These are phyloP conservation scores for Aspergillus jensenii DNA, from an alignment of 2,329 filamentous ascomycete species.

Conservation along the genomic window DNA sequence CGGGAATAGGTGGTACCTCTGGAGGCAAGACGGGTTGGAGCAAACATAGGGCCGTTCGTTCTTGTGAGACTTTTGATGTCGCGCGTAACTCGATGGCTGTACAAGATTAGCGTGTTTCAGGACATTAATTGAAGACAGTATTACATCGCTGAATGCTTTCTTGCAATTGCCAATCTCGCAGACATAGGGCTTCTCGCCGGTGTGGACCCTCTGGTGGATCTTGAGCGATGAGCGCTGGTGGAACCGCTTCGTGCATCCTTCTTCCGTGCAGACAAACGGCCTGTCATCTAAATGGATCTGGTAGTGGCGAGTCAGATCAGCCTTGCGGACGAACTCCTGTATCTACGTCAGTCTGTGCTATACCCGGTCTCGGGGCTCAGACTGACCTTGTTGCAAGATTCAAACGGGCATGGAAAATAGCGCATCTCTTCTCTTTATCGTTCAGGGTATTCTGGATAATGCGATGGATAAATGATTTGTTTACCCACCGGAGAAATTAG, in stretches of 20 bases:
- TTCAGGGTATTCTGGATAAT: too few relatives aligned
- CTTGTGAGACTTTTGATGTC: neutral
- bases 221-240: neutral
- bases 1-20: neutral
- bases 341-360: too few relatives aligned
- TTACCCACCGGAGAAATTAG: too few relatives aligned
- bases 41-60: neutral
- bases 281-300: neutral
- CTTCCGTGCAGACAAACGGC: neutral
- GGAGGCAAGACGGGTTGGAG: neutral
- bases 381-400: neutral
- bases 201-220: neutral
- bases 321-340: neutral
- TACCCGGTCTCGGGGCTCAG: too few relatives aligned
- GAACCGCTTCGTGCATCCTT: neutral
- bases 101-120: accelerated
- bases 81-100: neutral
- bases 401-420: neutral
- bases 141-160: neutral
- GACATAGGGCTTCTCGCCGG: neutral
- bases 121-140: neutral
- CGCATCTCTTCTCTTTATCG: neutral
- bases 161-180: neutral
- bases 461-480: too few relatives aligned
- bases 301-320: neutral